Evolutionary conservation across 306 rosid species (phyloP), one percentile per base, ranked within the genome.

Genomic region (Neltuma alba): DNA sequence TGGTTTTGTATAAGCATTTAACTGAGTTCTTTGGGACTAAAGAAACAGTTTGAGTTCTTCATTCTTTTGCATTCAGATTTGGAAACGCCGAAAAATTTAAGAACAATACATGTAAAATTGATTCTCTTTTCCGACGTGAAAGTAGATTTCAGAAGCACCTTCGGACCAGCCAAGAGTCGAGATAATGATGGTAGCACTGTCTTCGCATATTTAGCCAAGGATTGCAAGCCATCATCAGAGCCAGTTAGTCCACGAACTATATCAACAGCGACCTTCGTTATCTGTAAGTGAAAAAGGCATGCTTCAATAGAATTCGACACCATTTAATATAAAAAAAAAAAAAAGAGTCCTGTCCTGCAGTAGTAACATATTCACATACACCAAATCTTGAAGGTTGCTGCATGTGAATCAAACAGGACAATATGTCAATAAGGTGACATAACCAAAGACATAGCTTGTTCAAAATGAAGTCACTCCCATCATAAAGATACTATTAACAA

Each of bases 211-310:
- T 47, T 85, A 74, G 89, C 85, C 10, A 94, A 91, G 38, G 99
- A 92, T 71, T 85, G 86, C 84, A 94, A 75, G 74, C 99, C 97
- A 55, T 92, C 99, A 2, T 83, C 91, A 9, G 99, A 91, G 40
- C 97, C 99, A 3, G 97, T 94, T 87, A 94, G 74, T 34, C 97
- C 97, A 65, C 90, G 89, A 86, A 92, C 97, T 71, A 94, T 94
- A 69, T 92, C 99, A 71, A 92, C 93, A 69, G 97, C 99, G 15
- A 74, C 97, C 85, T 91, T 92, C 23, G 84, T 84, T 41, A 94
- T 78, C 97, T 94, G 62, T 5, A 47, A 65, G 38, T 47, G 20
- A 65, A 77, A 74, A 69, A 44, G n/a, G 45, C 28, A 60, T 2
- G n/a, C 70, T 75, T 42, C 52, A 57, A 15, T 37, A 57, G 10